phyloP scores from a whole-genome alignment of 1,284 basidiomycete species.

The Dichomitus squalens region DNA sequence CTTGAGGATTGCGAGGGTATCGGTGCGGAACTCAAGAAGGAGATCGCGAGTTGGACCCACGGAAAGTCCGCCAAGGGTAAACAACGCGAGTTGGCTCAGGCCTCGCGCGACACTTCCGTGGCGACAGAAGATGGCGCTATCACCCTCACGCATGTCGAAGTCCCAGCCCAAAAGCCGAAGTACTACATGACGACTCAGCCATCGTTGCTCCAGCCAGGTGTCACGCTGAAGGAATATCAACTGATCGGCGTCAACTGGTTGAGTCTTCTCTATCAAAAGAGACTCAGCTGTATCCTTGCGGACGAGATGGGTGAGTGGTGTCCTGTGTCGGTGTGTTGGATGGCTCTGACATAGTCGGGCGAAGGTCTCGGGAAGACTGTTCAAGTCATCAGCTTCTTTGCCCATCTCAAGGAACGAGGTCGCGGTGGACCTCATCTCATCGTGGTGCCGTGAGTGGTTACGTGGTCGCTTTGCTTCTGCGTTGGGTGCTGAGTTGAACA shows the following conservation, averaged over 20 bases:
- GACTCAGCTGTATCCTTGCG: constrained; percentile 92
- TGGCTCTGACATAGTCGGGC: not conserved
- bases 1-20: constrained; percentile 88
- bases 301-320: constrained; percentile 90
- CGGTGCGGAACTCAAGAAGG: constrained; percentile 65
- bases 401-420: constrained; percentile 81
- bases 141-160: constrained; percentile 48
- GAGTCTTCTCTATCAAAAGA: constrained; percentile 81
- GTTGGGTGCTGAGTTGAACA: not conserved
- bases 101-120: constrained; percentile 29
- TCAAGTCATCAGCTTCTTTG: constrained; percentile 97
- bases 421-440: constrained; percentile 88
- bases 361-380: constrained; percentile 94
- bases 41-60: constrained; percentile 81
- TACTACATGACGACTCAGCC: constrained; percentile 83
- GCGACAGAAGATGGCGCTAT: constrained; percentile 59
- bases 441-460: constrained; percentile 82
- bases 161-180: constrained; percentile 46
- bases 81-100: constrained; percentile 34
- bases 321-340: constrained; percentile 13
- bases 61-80: constrained; percentile 43
- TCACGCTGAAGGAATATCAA: constrained; percentile 95
- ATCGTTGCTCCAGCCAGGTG: constrained; percentile 62
- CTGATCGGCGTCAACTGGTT: constrained; percentile 98
- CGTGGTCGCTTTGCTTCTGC: not conserved